Base-by-base conservation (phyloP, 148 eudicot species). In the Rhododendron ferrugineum region DNA sequence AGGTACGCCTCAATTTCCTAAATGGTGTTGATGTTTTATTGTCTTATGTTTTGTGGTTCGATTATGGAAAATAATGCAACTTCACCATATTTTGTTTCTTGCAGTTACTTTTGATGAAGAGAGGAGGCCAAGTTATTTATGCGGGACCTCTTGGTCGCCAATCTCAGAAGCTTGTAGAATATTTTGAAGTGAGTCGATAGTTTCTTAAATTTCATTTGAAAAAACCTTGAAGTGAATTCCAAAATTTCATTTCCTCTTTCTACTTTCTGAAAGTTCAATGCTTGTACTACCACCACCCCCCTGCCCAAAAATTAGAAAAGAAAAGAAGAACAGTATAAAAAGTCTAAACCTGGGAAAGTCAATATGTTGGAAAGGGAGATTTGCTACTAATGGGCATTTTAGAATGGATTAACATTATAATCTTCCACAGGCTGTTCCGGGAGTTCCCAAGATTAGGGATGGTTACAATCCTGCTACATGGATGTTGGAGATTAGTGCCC, bases 391-490 rank as follows among this genome's bases (percentile, higher is more conserved):
- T 34, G 11, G 79, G 6, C 18, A 73, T 34, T 32, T 26, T 83
- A 83, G 42, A 32, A 50, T 22, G 62, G 85, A 83, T 52, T 83
- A 22, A 50, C 76, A 49, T 50, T 10, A 84, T 52, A 84, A 84
- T 78, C 64, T 81, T 23, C 46, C 84, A 37, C 84, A 94, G 97
- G 93, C 91, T 49, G 75, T 93, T n/a, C 87, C 92, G 0, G 92
- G 92, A 60, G 90, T 93, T 40, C 90, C 93, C 8, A 92, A 93
- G 80, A 90, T 94, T 42, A 86, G 64, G 76, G 90, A 92, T 8
- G 94, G 97, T 37, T 88, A 89, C 78, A 94, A 94, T 85, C 97
- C 97, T 73, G 97, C 97, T 11, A 93, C 97, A 70, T 94, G 97
- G 97, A 93, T 93, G 95, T 92, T 94, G 80, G 94, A 94, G 36